Percentiles rank a stretch among this genome's conserved stretches.
Evolutionary conservation across 2,329 filamentous ascomycete species (phyloP).

Genomic region (Ophiobolus disseminans): DNA sequence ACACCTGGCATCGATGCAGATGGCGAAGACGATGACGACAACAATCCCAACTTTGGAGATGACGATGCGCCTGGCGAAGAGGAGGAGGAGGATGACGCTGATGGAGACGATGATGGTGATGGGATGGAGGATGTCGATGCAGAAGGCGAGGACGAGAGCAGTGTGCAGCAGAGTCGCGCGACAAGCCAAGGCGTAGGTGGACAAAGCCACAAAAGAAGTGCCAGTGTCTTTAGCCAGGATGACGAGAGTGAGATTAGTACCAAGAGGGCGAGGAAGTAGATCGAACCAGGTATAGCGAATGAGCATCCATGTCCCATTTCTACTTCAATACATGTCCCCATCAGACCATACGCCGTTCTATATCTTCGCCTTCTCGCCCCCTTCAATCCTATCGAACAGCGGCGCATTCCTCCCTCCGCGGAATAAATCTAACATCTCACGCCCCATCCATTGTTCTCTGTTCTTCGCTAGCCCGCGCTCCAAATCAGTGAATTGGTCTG

Average conservation of each 20-base stretch:
- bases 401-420: constrained; percentile 14
- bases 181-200: constrained; percentile 29
- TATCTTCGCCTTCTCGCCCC: constrained; percentile 23
- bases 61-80: constrained; percentile 45
- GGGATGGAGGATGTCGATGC: constrained; percentile 25
- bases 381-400: constrained; percentile 38
- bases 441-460: constrained; percentile 58
- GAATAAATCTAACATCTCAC: not conserved
- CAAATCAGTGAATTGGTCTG: constrained; percentile 52
- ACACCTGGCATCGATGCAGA: constrained; percentile 40
- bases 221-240: constrained; percentile 77
- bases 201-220: constrained; percentile 74
- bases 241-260: constrained; percentile 40
- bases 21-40: constrained; percentile 26
- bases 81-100: constrained; percentile 26
- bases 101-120: constrained; percentile 52
- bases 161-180: constrained; percentile 36
- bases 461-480: constrained; percentile 56
- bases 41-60: constrained; percentile 19
- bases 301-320: no score
- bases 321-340: no score
- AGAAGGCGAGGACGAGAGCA: constrained; percentile 44
- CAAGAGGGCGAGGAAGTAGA: constrained; percentile 43
- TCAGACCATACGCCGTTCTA: no score
- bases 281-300: no score